Evolutionary conservation across 768 basidiomycete genomes (phyloP), one percentile per base, ranked within the genome.

Genomic region (Collybia mongolica): DNA sequence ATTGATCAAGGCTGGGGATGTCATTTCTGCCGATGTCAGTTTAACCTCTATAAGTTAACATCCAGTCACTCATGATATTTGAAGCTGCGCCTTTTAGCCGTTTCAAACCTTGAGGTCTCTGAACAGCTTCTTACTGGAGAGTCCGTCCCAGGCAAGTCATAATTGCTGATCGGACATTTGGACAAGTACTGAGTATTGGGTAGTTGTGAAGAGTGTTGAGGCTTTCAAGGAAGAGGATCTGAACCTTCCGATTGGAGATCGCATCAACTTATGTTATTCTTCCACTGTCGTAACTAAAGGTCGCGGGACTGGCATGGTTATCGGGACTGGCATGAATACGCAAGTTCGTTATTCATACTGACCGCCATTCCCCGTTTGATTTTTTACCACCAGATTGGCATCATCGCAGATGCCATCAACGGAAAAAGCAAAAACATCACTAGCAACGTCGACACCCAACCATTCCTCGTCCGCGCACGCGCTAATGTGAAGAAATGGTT

Each of bases 41-140:
- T 23, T 44, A 39, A 23, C 19, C 8, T 29, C n/a, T 47, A 20
- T 26, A 20, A 23, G 32, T 11, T 37, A 6, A 35, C 37, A 23
- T 17, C 24, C 24, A 46, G 38, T 12, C 54, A 41, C 39, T 26
- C 24, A 26, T 7, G 4, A 26, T 14, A 5, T 48, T 22, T 20
- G n/a, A 50, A 72, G 70, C 60, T 74, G 26, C 62, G 79, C n/a
- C 61, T 80, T 4, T 60, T 78, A 23, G 63, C 68, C 11, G 72
- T 72, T 6, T 74, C 73, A 14, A 75, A 77, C 54, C 65, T 79
- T 28, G 78, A 79, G 60, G 65, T 71, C 20, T 76, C 76, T 36
- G 79, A 82, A 54, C 75, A 76, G 18, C 67, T 80, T 14, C 63
- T 82, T 39, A 82, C 79, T 0, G 78, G 77, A 49, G 79, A 80